Base-by-base conservation (phyloP, 2,329 filamentous ascomycete species). In the Cladosporium sp. region DNA sequence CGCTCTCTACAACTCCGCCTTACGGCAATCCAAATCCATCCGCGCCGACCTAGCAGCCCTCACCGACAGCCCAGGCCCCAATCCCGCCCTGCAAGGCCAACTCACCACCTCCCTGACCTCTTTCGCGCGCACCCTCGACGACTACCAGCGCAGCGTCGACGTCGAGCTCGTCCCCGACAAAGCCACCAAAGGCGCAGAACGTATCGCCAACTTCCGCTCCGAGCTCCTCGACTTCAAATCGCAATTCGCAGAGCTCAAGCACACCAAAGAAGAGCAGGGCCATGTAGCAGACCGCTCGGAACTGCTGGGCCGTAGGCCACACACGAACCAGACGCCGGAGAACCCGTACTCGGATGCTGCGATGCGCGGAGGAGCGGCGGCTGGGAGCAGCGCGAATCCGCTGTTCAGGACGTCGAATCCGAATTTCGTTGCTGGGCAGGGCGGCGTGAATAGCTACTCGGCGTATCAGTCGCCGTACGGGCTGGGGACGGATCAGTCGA, bases 121-220 rank as follows among this genome's bases (percentile, higher is more conserved):
- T 67, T 93, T 99, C 78, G 87, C 91, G 57, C 92, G 95, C 68
- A 96, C 92, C 0, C 85, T 99, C 70, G 93, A 97, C 80, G 93
- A 97, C 76, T 99, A 99, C 83, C 88, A 90, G 74, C 86, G 86
- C 65, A 87, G 96, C 34, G 90, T 93, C 1, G 91, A 92, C 71
- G 91, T 94, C 74, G 95, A 99, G 79, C 87, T 97, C 36, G 93
- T 96, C 65, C 86, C 91, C 4, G 90, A 92, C 67, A 99, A 98
- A 80, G 92, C 96, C 72, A 90, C 95, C 67, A 97, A 98, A 76
- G 95, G 94, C 0, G 84, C 88, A 70, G 92, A 96, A 76, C 88
- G 95, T 54, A 85, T 97, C 66, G 91, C 91, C 78, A 92, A 88
- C 73, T 99, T 99, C 80, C 89, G 92, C 66, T 79, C 85, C 52